Evolutionary conservation across 2,329 filamentous ascomycete genomes (phyloP).

Genomic region (Exophiala mesophila): DNA sequence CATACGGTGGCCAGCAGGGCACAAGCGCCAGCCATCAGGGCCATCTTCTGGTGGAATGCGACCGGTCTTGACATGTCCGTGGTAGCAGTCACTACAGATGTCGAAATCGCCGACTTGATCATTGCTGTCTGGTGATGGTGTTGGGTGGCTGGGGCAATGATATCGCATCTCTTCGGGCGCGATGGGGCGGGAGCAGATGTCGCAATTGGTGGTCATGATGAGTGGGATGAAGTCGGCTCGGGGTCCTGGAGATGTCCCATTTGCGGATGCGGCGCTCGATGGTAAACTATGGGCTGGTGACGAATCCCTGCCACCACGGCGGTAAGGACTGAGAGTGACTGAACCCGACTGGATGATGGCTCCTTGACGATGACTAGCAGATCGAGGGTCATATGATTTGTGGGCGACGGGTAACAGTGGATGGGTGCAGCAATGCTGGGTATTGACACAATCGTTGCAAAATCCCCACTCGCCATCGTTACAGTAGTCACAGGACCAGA

Average conservation of each 20-base stretch:
- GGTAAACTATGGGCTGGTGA: slow-evolving; percentile 22
- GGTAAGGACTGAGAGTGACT: slow-evolving; percentile 15
- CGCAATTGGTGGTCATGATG: slow-evolving; percentile 70
- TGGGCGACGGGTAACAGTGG: slow-evolving; percentile 71
- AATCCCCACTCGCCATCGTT: slow-evolving; percentile 95
- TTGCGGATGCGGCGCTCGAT: slow-evolving; percentile 18
- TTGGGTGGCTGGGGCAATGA: slow-evolving; percentile 60
- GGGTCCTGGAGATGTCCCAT: slow-evolving; percentile 8
- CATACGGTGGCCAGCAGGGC: slow-evolving; percentile 78
- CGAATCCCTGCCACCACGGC: slow-evolving; percentile 7
- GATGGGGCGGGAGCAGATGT: slow-evolving; percentile 70
- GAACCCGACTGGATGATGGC: slow-evolving; percentile 5
- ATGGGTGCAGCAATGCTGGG: slow-evolving; percentile 75
- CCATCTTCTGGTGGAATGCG: slow-evolving; percentile 73
- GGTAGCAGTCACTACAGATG: slow-evolving; percentile 75
- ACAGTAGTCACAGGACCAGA: slow-evolving; percentile 82
- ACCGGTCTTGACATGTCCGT: slow-evolving; percentile 56
- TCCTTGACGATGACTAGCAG: slow-evolving; percentile 1
- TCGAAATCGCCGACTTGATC: slow-evolving; percentile 70
- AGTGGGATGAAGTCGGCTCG: slow-evolving; percentile 56
- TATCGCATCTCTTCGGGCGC: slow-evolving; percentile 64
- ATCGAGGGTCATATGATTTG: slow-evolving; percentile 32
- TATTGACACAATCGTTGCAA: slow-evolving; percentile 81
- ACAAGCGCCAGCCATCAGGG: slow-evolving; percentile 75
- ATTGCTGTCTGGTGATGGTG: slow-evolving; percentile 55